Evolutionary conservation across 768 basidiomycete species (phyloP).

Genomic region (Lentinula lateritia): DNA sequence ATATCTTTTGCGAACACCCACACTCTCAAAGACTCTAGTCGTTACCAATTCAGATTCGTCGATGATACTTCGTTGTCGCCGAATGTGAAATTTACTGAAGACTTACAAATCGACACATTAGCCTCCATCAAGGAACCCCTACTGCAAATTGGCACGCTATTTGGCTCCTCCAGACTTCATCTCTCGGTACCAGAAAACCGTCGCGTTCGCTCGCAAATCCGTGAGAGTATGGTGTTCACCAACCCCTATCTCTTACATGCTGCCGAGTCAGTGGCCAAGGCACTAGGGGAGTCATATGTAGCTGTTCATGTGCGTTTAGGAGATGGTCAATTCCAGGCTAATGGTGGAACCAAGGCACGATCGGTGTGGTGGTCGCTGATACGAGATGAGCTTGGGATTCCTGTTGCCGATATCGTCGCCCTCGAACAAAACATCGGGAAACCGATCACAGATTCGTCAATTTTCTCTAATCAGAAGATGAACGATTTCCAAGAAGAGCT

Average conservation of each 20-base stretch:
- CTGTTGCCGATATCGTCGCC: constrained; percentile 25
- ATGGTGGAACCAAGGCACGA: constrained; percentile 36
- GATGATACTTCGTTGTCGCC: constrained; percentile 28
- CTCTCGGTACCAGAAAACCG: constrained; percentile 36
- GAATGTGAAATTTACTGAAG: constrained; percentile 34
- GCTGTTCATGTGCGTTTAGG: constrained; percentile 66
- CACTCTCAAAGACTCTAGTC: constrained; percentile 43
- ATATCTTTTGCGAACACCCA: constrained; percentile 35
- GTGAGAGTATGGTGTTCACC: constrained; percentile 51
- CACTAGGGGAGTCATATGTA: constrained; percentile 41
- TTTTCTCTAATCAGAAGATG: constrained; percentile 11
- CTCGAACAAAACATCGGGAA: constrained; percentile 18
- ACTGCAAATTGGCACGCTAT: constrained; percentile 68
- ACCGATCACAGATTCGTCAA: constrained; percentile 13
- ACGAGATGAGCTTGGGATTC: constrained; percentile 37
- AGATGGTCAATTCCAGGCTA: constrained; percentile 54
- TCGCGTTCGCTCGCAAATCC: constrained; percentile 39
- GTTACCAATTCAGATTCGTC: constrained; percentile 63
- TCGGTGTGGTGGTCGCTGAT: constrained; percentile 56
- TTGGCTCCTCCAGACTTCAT: constrained; percentile 67
- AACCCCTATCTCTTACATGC: constrained; percentile 41
- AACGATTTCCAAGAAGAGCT: constrained; percentile 20
- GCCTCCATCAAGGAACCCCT: constrained; percentile 39
- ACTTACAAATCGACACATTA: constrained; percentile 39
- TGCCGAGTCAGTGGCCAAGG: constrained; percentile 35